Percentiles rank a stretch among this genome's conserved stretches.
phyloP scores from a whole-genome alignment of 164 flowering plant genomes.

The Dillenia turbinata region DNA sequence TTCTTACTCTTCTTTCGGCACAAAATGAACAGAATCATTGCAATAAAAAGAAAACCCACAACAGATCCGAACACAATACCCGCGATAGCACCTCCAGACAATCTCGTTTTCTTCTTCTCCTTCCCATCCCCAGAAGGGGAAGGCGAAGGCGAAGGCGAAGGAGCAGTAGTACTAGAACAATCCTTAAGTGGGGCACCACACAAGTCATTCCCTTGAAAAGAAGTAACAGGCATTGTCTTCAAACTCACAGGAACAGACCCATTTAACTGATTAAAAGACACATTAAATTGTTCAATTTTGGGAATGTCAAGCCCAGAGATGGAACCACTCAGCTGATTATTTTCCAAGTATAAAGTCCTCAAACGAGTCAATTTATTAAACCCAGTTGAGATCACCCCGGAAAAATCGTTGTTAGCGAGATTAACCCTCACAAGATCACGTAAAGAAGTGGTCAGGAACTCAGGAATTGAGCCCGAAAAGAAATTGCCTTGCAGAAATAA shows the following conservation, averaged over 20 bases:
- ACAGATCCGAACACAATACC: constrained; percentile 59
- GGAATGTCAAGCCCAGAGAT: constrained; percentile 33
- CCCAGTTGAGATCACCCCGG: constrained; percentile 37
- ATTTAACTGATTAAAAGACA: constrained; percentile 36
- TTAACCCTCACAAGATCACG: constrained; percentile 31
- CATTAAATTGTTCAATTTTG: constrained; percentile 39
- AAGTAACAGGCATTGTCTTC: constrained; percentile 5
- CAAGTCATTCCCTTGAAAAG: constrained; percentile 41
- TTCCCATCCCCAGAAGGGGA: background rate
- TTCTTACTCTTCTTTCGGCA: constrained; percentile 39
- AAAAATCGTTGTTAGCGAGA: constrained; percentile 43
- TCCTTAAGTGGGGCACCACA: constrained; percentile 44
- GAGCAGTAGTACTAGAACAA: constrained; percentile 20
- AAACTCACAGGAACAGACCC: constrained; percentile 42
- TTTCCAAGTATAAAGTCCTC: constrained; percentile 32
- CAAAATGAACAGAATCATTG: constrained; percentile 26
- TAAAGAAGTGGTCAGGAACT: constrained; percentile 20
- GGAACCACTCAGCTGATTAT: constrained; percentile 27
- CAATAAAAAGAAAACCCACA: constrained; percentile 26
- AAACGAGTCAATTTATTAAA: constrained; percentile 38
- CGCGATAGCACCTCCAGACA: constrained; percentile 55
- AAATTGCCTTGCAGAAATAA: constrained; percentile 50
- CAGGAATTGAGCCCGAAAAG: constrained; percentile 42
- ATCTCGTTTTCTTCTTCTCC: constrained; percentile 15
- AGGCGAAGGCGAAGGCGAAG: constrained; percentile 4